Evolutionary conservation across 331 rosid species (phyloP).

Genomic region (Stylosanthes scabra): DNA sequence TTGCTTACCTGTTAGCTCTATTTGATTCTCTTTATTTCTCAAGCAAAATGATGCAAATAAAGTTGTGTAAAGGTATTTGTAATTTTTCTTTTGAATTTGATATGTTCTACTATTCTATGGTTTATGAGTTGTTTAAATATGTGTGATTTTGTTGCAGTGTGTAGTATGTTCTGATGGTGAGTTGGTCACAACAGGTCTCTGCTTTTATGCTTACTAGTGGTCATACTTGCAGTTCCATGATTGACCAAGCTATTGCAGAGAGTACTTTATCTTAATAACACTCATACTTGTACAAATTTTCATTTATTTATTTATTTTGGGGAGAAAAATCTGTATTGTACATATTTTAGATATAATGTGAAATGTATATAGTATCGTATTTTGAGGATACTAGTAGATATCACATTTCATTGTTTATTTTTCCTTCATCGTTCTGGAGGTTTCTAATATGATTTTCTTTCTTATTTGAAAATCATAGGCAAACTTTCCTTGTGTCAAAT

Average conservation of each 20-base stretch:
- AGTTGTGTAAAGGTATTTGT: neutral
- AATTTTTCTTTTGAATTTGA: neutral
- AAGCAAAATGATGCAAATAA: neutral
- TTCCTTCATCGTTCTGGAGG: neutral
- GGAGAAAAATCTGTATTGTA: neutral
- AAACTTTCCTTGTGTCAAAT: constrained; percentile 66
- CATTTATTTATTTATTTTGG: too few species aligned
- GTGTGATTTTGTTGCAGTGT: constrained; percentile 12
- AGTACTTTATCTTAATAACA: neutral
- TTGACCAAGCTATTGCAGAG: too few species aligned
- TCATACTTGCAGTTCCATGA: too few species aligned
- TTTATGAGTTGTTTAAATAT: constrained; percentile 13
- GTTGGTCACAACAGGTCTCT: constrained; percentile 47
- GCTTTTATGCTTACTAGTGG: constrained; percentile 6
- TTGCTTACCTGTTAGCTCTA: neutral
- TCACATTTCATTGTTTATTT: neutral
- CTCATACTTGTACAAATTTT: neutral
- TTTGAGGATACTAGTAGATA: neutral
- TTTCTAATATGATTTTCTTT: neutral
- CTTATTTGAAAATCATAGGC: constrained; percentile 43
- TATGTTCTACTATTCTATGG: neutral
- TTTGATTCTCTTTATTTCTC: neutral
- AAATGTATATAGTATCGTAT: too few species aligned
- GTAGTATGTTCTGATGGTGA: constrained; percentile 18
- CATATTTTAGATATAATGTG: constrained; percentile 5